These are phyloP conservation scores for Fusarium caatingaense DNA, from an alignment of 2,329 filamentous ascomycete species.

Conservation along the genomic window DNA sequence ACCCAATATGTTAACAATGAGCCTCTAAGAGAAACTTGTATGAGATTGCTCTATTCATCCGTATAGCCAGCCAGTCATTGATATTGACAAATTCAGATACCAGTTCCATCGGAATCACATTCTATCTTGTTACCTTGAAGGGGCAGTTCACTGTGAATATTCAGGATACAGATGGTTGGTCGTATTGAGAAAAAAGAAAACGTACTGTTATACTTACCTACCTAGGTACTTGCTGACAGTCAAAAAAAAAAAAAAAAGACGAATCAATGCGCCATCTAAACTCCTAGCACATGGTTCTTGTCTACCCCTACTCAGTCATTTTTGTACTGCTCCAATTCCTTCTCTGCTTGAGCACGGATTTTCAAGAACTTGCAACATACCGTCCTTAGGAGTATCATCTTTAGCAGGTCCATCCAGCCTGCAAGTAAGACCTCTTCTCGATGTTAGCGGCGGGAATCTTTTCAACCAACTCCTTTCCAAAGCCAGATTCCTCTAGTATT, in stretches of 20 bases:
- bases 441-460: background rate
- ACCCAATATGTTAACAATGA: constrained; percentile 2
- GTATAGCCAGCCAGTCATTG: background rate
- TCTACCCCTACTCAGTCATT: background rate
- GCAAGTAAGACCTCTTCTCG: too few species aligned
- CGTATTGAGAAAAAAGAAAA: background rate
- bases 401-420: background rate
- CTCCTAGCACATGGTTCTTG: background rate
- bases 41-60: background rate
- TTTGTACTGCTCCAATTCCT: background rate
- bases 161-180: background rate
- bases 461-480: background rate
- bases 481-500: background rate
- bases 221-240: background rate
- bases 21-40: background rate
- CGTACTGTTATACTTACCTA: background rate
- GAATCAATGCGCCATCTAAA: background rate
- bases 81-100: background rate
- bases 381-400: background rate
- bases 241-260: background rate
- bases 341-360: background rate
- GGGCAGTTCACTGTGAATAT: background rate
- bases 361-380: background rate
- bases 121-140: background rate
- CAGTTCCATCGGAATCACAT: background rate